These are phyloP conservation scores for Hibiscus tridactylites DNA, from an alignment of 345 rosid species.

Conservation along the genomic window DNA sequence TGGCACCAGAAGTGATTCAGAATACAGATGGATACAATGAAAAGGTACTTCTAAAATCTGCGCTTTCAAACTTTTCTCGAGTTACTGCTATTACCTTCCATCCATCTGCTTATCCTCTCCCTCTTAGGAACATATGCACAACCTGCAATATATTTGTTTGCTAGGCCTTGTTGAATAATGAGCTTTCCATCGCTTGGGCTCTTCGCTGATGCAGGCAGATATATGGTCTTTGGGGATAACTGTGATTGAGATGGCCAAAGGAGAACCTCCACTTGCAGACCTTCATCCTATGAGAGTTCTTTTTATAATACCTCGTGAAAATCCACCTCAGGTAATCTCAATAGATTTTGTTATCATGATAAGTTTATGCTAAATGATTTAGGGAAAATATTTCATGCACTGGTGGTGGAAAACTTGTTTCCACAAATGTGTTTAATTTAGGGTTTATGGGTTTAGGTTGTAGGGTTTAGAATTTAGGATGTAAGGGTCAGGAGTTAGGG, in stretches of 20 bases:
- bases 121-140: background rate
- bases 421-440: too few relatives aligned
- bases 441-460: too few relatives aligned
- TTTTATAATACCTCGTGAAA: slow-evolving; percentile 98
- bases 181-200: slow-evolving; percentile 11
- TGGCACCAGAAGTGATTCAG: slow-evolving; percentile 99
- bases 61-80: slow-evolving; percentile 3
- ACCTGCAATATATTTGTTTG: background rate
- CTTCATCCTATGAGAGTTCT: slow-evolving; percentile 99
- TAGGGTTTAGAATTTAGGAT: too few relatives aligned
- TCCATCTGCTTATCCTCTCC: slow-evolving; percentile 3
- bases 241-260: slow-evolving; percentile 98
- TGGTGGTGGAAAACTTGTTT: too few relatives aligned
- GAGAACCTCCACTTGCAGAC: slow-evolving; percentile 99
- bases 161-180: background rate
- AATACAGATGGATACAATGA: slow-evolving; percentile 96
- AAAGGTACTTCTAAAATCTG: slow-evolving; percentile 45
- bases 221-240: slow-evolving; percentile 99
- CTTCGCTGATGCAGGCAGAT: slow-evolving; percentile 70
- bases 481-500: too few relatives aligned
- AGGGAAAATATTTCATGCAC: too few relatives aligned
- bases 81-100: slow-evolving; percentile 4
- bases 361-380: slow-evolving; percentile 6
- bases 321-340: slow-evolving; percentile 89
- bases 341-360: slow-evolving; percentile 17